Evolutionary conservation across 2,329 filamentous ascomycete species (phyloP), one percentile per base, ranked within the genome.

Genomic region (Neonectria sp.): DNA sequence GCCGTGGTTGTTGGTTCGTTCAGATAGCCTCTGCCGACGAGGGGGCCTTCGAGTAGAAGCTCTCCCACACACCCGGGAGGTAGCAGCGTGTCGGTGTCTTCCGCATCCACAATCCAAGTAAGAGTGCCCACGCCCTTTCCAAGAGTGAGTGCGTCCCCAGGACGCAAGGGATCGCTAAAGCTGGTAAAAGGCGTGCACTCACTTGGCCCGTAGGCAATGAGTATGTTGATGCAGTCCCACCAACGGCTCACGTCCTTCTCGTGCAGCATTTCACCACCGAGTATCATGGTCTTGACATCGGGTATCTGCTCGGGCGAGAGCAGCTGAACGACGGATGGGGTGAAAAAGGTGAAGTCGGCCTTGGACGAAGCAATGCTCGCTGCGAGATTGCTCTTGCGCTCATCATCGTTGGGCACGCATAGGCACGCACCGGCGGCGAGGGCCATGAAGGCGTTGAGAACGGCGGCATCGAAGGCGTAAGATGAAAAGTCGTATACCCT

Each of bases 171-270:
- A 21, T 13, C 8, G 13, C 53, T 60, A 12, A 57, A 27, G 1
- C 29, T 46, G 21, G 33, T 46, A 2, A 48, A 5, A 8, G 48
- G 11, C 6, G 29, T 65, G 12, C 72, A 72, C n/a, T 71, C 62
- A 7, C 51, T 48, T 1, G 74, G 72, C 2, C 75, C 75, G 15
- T 71, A 77, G 1, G 6, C 43, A 24, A 70, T 73, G 21, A 62
- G 15, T 2, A 75, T 25, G 0, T 37, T 37, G 3, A 68, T 33
- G 2, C 59, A 15, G 9, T 48, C 62, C 7, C 27, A 43, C 75
- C 76, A 77, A 17, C 24, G 33, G 5, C 63, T 58, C 6, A 71
- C n/a, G 7, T 67, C 61, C 27, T 65, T 25, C 1, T 13, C 21
- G 2, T 15, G 35, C 4, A 56, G 17, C 25, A 69, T 55, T 45